Evolutionary conservation across 75 land plant genomes (phyloP).

Genomic region (Larix kaempferi): DNA sequence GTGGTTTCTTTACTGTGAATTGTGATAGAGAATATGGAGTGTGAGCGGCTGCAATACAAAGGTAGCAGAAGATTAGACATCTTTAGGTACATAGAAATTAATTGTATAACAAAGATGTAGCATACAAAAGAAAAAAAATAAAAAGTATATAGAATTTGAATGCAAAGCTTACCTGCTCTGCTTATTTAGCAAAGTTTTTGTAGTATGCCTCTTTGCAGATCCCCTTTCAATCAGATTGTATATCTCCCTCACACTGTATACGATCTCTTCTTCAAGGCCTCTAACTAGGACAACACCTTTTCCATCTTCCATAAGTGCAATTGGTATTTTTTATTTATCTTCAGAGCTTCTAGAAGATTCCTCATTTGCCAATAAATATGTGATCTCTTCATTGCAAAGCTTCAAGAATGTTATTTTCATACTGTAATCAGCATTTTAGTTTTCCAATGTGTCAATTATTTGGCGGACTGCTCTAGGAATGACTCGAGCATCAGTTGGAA

Average conservation of each 20-base stretch:
- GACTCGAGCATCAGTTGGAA: slow-evolving; percentile 62
- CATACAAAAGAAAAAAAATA: no score
- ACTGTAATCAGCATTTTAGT: slow-evolving; percentile 61
- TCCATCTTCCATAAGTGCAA: slow-evolving; percentile 74
- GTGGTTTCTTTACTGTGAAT: slow-evolving; percentile 78
- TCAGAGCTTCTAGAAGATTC: slow-evolving; percentile 38
- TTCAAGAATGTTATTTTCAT: slow-evolving; percentile 69
- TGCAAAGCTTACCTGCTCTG: slow-evolving; percentile 40
- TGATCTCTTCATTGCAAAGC: slow-evolving; percentile 71
- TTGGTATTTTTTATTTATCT: slow-evolving; percentile 48
- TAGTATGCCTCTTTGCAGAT: slow-evolving; percentile 62
- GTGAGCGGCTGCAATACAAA: slow-evolving; percentile 25
- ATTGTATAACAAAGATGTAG: no score
- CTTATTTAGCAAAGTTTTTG: slow-evolving; percentile 66
- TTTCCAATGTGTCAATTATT: slow-evolving; percentile 62
- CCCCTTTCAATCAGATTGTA: slow-evolving; percentile 56
- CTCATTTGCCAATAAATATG: slow-evolving; percentile 63
- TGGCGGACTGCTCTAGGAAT: slow-evolving; percentile 67
- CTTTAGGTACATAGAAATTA: not conserved
- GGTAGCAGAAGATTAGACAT: not conserved
- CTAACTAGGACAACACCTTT: slow-evolving; percentile 73
- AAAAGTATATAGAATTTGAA: not conserved
- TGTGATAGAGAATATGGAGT: slow-evolving; percentile 77
- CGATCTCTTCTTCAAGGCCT: slow-evolving; percentile 72
- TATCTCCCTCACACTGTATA: slow-evolving; percentile 53